Evolutionary conservation across 2,329 filamentous ascomycete genomes (phyloP).

Genomic region (Claviceps monticola): DNA sequence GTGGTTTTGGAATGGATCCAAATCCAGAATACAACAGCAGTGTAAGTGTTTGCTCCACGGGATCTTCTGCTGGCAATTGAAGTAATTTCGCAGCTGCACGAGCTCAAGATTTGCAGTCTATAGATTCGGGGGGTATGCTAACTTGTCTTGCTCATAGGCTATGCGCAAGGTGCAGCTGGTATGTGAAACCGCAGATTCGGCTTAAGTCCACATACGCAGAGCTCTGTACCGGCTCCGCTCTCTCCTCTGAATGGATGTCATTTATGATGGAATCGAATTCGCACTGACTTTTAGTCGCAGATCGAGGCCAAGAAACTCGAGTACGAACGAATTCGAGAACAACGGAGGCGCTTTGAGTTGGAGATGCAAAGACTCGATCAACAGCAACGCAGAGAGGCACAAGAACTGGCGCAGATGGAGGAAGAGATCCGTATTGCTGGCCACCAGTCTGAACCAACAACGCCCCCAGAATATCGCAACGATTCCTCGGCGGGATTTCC

Average conservation of each 20-base stretch:
- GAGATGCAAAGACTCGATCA: conserved; percentile 85
- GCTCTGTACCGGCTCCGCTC: neutral
- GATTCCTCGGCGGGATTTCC: conserved; percentile 55
- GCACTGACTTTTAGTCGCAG: conserved; percentile 30
- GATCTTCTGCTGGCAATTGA: neutral
- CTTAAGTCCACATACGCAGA: neutral
- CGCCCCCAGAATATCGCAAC: conserved; percentile 84
- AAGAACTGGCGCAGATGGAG: conserved; percentile 74
- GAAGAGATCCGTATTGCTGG: conserved; percentile 53
- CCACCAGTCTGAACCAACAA: conserved; percentile 88
- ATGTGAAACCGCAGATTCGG: conserved; percentile 25
- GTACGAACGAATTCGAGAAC: conserved; percentile 81
- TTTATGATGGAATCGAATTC: neutral
- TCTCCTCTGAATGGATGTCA: neutral
- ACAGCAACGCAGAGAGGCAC: conserved; percentile 68
- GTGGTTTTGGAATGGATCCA: conserved; percentile 26
- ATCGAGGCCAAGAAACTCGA: conserved; percentile 88
- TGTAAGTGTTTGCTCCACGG: conserved; percentile 16
- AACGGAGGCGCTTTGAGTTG: conserved; percentile 77
- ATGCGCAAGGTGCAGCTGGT: conserved; percentile 66
- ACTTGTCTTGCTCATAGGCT: conserved; percentile 27
- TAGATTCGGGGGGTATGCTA: neutral
- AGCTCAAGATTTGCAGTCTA: neutral
- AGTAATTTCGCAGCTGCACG: neutral
- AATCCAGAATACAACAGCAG: conserved; percentile 33